phyloP scores from a whole-genome alignment of 1,284 basidiomycete species.

The Cerioporus squamosus region DNA sequence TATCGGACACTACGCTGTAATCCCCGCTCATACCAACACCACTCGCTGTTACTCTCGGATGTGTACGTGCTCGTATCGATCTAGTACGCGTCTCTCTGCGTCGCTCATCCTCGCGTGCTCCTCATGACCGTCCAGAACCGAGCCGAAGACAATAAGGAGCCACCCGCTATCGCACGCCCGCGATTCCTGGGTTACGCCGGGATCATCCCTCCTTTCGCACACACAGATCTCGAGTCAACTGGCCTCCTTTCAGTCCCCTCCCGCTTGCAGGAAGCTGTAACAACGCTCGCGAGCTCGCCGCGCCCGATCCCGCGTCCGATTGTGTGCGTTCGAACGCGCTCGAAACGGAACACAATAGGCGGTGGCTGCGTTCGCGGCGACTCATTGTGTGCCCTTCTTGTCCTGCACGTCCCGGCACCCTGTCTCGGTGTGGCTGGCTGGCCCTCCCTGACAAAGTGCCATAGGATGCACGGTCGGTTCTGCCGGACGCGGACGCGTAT shows the following conservation, averaged over 20 bases:
- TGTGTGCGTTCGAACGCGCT: conserved; percentile 5
- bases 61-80: background rate
- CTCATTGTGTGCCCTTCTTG: conserved; percentile 20
- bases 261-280: background rate
- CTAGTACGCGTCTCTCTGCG: background rate
- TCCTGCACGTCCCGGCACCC: conserved; percentile 8
- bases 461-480: background rate
- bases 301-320: conserved; percentile 5
- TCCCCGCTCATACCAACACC: background rate
- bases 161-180: conserved; percentile 5
- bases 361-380: conserved; percentile 1
- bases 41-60: background rate
- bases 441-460: too few relatives aligned
- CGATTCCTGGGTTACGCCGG: background rate
- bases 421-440: background rate
- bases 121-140: conserved; percentile 12
- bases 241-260: background rate
- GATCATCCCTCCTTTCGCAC: background rate
- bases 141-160: conserved; percentile 24
- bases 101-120: background rate
- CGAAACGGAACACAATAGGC: conserved; percentile 22
- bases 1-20: background rate
- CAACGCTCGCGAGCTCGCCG: conserved; percentile 11
- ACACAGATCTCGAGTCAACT: conserved; percentile 2
- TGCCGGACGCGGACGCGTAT: conserved; percentile 1